Evolutionary conservation across 139 green algal genomes (phyloP).

Genomic region (Trebouxia sp.): DNA sequence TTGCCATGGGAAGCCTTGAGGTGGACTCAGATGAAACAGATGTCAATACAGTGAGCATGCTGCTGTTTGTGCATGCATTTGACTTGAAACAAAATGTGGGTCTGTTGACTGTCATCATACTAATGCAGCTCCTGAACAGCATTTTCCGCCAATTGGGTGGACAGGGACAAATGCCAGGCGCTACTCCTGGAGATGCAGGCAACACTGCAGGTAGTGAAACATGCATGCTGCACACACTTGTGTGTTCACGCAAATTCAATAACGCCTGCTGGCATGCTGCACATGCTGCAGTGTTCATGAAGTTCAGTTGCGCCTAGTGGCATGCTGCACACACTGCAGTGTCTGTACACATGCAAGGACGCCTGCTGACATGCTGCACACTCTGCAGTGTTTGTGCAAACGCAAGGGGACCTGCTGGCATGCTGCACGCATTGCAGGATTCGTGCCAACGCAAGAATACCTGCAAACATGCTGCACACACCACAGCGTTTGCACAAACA

Average conservation of each 20-base stretch:
- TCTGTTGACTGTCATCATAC: too few relatives aligned
- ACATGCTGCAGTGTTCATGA: too few relatives aligned
- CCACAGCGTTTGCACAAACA: background rate
- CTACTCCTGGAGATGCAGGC: background rate
- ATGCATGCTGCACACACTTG: background rate
- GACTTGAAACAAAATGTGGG: too few relatives aligned
- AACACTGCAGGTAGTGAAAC: background rate
- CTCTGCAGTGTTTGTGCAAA: background rate
- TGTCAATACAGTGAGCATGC: conserved; percentile 12
- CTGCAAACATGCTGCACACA: background rate
- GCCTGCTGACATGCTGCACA: background rate
- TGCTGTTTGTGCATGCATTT: too few relatives aligned
- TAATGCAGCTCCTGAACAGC: conserved; percentile 4
- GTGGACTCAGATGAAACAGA: conserved; percentile 12
- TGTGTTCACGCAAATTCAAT: background rate
- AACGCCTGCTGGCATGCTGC: background rate
- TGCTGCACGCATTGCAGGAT: background rate
- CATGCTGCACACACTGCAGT: background rate
- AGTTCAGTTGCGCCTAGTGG: too few relatives aligned
- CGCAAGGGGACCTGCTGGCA: background rate
- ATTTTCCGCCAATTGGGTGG: background rate
- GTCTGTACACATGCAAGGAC: background rate
- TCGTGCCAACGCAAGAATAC: background rate
- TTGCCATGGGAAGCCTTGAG: background rate
- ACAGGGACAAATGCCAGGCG: background rate